Evolutionary conservation across 352 stramenopile genomes (phyloP), one percentile per base, ranked within the genome.

Genomic region (Globisporangium alternatum): DNA sequence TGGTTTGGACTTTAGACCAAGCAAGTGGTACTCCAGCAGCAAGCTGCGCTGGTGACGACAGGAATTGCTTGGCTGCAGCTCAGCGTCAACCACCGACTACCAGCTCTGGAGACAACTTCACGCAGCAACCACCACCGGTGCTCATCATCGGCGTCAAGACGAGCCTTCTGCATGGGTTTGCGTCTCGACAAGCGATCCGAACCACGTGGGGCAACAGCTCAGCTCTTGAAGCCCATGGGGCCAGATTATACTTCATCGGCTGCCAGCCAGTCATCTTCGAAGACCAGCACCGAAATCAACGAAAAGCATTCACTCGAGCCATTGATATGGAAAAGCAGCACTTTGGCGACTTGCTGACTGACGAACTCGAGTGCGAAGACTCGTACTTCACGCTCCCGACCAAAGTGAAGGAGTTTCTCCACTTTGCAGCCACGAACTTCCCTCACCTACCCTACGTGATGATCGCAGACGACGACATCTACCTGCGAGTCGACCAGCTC

Each of bases 401-500:
- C 12, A 83, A 85, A 53, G 74, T 79, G 9, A 75, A 68, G 22
- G 71, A 65, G 28, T 85, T 87, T 35, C 33, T 81, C 15, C 58
- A 68, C 25, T 73, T 76, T n/a, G 64, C 64, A 30, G 51, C 51
- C 1, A 65, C 55, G 3, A 10, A 61, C 0, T 62, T 64, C n/a
- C 35, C 65, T 0, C 53, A 52, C 7, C 45, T 62, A 4, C 51
- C 67, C 41, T 89, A 86, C 64, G 65, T 88, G 1, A 81, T 89
- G 75, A 70, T 89, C 35, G 66, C 73, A 7, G 79, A 89, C 60
- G 80, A 89, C 41, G 77, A 89, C 48, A 66, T 88, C 17, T 87
- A 84, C 41, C 55, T 88, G 7, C 71, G 65, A 31, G 55, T 76
- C 8, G 72, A 83, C 33, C 9, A 68, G 39, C 28, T 82, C 5